Percentiles rank a stretch among this genome's conserved stretches.
These are phyloP conservation scores for Daldinia childiae DNA, from an alignment of 495 filamentous ascomycete species.

Conservation along the genomic window DNA sequence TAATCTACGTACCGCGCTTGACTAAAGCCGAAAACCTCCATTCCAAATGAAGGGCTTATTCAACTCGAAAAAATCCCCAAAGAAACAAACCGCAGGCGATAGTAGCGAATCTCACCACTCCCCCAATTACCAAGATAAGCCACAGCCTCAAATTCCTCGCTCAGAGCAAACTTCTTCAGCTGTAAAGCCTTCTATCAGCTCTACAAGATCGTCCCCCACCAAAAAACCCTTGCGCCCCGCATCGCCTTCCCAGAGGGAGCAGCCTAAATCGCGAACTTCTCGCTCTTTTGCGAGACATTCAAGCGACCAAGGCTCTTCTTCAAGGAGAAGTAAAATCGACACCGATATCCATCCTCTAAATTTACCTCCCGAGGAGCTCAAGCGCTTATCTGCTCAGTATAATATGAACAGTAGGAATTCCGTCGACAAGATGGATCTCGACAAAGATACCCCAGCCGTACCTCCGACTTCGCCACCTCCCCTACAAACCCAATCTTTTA, in stretches of 20 bases:
- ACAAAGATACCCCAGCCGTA: constrained; percentile 68
- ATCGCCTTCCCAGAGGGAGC: constrained; percentile 44
- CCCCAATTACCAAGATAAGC: constrained; percentile 40
- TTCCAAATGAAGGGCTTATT: constrained; percentile 64
- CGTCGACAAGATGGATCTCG: constrained; percentile 77
- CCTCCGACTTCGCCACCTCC: constrained; percentile 56
- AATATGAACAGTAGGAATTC: constrained; percentile 71
- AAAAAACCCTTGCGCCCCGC: constrained; percentile 44
- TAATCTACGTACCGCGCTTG: constrained; percentile 24
- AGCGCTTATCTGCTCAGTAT: constrained; percentile 74
- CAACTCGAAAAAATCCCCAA: constrained; percentile 63
- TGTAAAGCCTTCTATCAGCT: constrained; percentile 37
- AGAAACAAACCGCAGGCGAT: constrained; percentile 59
- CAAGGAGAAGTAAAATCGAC: constrained; percentile 65
- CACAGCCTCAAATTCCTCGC: constrained; percentile 43
- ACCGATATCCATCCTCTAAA: constrained; percentile 84
- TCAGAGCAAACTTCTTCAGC: constrained; percentile 43
- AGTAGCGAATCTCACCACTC: constrained; percentile 48
- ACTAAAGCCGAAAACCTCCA: constrained; percentile 28
- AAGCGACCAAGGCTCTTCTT: constrained; percentile 49
- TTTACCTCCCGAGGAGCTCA: constrained; percentile 83
- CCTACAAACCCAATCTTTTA: constrained; percentile 43
- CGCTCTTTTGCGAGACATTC: constrained; percentile 54
- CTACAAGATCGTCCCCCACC: constrained; percentile 37
- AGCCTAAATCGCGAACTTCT: constrained; percentile 49